Conservation (phyloP, 1,284 basidiomycete species). For the Puccinia horiana region DNA sequence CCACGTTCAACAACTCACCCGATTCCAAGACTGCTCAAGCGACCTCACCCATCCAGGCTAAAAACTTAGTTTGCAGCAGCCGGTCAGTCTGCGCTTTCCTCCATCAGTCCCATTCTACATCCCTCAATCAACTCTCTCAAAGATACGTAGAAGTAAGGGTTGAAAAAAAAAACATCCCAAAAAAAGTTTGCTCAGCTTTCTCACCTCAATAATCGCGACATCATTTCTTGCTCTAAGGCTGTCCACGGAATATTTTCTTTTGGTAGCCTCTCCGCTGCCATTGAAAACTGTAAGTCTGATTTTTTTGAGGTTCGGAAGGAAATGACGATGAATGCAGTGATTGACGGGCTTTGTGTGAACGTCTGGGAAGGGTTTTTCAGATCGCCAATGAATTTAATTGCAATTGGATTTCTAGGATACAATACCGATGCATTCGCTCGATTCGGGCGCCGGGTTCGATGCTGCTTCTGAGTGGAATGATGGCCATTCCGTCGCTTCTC, state of each 20-base stretch:
- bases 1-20: neutral
- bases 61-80: too few species aligned
- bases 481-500: slow-evolving; percentile 25
- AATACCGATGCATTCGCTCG: neutral
- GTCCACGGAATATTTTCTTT: slow-evolving; percentile 29
- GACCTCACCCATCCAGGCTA: neutral
- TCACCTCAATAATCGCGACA: neutral
- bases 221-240: neutral
- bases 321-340: neutral
- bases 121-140: neutral
- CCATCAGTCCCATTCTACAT: neutral
- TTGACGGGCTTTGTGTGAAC: slow-evolving; percentile 27
- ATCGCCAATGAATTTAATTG: slow-evolving; percentile 21
- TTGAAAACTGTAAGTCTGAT: slow-evolving; percentile 35
- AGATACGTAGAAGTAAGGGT: too few species aligned
- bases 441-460: slow-evolving; percentile 9
- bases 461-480: neutral
- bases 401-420: slow-evolving; percentile 15
- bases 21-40: neutral
- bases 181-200: too few species aligned
- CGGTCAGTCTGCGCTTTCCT: neutral
- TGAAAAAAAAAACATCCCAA: too few species aligned
- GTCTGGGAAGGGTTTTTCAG: slow-evolving; percentile 43
- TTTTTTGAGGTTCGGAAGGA: neutral
- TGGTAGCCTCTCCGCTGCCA: slow-evolving; percentile 2